Evolutionary conservation across 164 flowering plant genomes (phyloP).

Genomic region (Paratinospora sagittata): DNA sequence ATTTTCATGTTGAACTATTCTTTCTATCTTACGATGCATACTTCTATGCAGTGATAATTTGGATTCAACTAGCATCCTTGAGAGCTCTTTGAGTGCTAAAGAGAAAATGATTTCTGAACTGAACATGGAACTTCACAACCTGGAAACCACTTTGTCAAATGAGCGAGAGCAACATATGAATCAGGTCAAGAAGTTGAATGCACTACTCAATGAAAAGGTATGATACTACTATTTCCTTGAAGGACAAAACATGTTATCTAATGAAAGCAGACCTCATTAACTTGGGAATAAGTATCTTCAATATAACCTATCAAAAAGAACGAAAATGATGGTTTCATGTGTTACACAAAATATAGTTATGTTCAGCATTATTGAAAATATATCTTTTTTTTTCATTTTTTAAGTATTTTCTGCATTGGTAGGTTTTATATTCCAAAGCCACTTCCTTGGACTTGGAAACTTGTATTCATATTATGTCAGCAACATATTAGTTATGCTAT

Average conservation of each 20-base stretch:
- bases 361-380: neutral
- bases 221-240: neutral
- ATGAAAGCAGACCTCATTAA: neutral
- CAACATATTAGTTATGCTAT: too few species aligned
- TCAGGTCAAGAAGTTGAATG: constrained; percentile 80
- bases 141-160: constrained; percentile 74
- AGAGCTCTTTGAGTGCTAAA: constrained; percentile 83
- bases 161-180: constrained; percentile 75
- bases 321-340: neutral
- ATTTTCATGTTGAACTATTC: neutral
- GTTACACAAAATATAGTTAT: neutral
- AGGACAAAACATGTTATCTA: neutral
- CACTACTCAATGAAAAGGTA: constrained; percentile 80
- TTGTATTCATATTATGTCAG: too few species aligned
- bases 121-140: constrained; percentile 80
- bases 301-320: neutral
- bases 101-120: constrained; percentile 95
- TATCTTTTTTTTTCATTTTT: neutral
- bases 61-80: constrained; percentile 67
- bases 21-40: constrained; percentile 14
- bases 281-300: neutral
- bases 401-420: neutral
- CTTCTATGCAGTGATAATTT: constrained; percentile 54
- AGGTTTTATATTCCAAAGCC: neutral
- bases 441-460: neutral